These are phyloP conservation scores for Avena insularis DNA, from an alignment of 176 grass and related monocot species.

Conservation along the genomic window DNA sequence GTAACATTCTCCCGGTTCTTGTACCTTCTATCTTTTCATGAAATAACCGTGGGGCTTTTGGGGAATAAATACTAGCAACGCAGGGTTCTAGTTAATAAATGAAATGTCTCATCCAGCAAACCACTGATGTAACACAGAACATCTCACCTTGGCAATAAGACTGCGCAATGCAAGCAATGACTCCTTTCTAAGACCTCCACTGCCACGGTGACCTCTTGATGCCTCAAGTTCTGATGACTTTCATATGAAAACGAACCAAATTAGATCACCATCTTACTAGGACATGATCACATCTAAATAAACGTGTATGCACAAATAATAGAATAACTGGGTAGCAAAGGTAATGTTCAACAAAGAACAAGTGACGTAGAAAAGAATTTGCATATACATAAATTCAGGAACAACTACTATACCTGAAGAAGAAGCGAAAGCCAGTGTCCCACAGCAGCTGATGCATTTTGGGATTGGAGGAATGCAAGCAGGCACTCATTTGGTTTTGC, in stretches of 20 bases:
- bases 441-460: constrained; percentile 83
- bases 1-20: neutral
- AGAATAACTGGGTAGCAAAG: constrained; percentile 6
- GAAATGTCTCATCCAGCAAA: neutral
- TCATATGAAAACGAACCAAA: constrained; percentile 42
- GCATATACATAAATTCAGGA: neutral
- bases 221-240: constrained; percentile 87
- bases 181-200: constrained; percentile 80
- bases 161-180: constrained; percentile 74
- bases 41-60: neutral
- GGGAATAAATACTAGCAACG: constrained; percentile 8
- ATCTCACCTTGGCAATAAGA: constrained; percentile 87
- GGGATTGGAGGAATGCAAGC: constrained; percentile 83
- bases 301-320: constrained; percentile 4
- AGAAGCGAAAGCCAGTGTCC: constrained; percentile 95
- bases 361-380: neutral
- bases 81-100: neutral
- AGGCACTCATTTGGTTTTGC: constrained; percentile 70
- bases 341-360: constrained; percentile 5
- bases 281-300: constrained; percentile 20
- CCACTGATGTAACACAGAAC: constrained; percentile 6
- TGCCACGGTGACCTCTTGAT: constrained; percentile 81
- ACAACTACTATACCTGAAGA: constrained; percentile 65
- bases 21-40: constrained; percentile 34
- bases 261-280: constrained; percentile 32